A percentile compares a stretch with the other conserved stretches of the same genome.
Evolutionary conservation across 495 filamentous ascomycete genomes (phyloP).

Genomic region (Aspergillus carlsbadensis): DNA sequence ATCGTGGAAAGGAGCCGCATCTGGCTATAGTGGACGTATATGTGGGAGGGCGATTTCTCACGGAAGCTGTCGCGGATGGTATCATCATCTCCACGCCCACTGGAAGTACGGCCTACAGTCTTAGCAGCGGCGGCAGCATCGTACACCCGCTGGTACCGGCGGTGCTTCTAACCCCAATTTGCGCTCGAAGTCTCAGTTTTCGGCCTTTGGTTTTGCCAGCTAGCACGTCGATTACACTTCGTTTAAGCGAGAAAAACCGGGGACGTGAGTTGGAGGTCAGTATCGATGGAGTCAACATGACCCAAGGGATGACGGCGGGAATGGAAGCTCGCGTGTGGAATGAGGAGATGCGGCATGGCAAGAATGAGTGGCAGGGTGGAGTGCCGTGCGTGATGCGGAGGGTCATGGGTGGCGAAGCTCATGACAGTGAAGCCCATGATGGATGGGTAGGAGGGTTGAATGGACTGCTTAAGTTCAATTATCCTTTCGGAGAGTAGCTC

Average conservation of each 20-base stretch:
- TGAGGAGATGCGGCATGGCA: constrained; percentile 66
- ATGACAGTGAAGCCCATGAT: constrained; percentile 67
- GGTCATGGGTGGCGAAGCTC: constrained; percentile 53
- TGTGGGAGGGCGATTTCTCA: constrained; percentile 80
- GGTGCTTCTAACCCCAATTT: constrained; percentile 89
- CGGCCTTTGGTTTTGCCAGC: constrained; percentile 85
- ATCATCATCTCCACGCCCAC: constrained; percentile 94
- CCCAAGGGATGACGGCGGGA: constrained; percentile 66
- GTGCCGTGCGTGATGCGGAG: constrained; percentile 58
- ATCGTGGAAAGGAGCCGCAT: constrained; percentile 86
- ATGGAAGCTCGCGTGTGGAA: constrained; percentile 89
- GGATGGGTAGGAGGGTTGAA: constrained; percentile 97
- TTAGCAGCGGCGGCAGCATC: constrained; percentile 91
- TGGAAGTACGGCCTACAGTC: constrained; percentile 89
- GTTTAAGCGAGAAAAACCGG: constrained; percentile 78
- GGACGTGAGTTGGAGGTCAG: constrained; percentile 83
- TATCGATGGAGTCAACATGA: constrained; percentile 78
- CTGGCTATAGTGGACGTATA: constrained; percentile 86
- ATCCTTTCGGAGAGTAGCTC: constrained; percentile 83
- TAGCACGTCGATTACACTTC: constrained; percentile 78
- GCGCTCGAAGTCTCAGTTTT: constrained; percentile 87
- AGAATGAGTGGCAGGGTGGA: constrained; percentile 63
- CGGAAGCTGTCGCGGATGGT: constrained; percentile 89
- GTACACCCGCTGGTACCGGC: constrained; percentile 89
- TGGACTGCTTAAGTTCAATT: constrained; percentile 93